These are phyloP conservation scores for Phenoliferia sp. DNA, from an alignment of 1,284 basidiomycete genomes.

Conservation along the genomic window DNA sequence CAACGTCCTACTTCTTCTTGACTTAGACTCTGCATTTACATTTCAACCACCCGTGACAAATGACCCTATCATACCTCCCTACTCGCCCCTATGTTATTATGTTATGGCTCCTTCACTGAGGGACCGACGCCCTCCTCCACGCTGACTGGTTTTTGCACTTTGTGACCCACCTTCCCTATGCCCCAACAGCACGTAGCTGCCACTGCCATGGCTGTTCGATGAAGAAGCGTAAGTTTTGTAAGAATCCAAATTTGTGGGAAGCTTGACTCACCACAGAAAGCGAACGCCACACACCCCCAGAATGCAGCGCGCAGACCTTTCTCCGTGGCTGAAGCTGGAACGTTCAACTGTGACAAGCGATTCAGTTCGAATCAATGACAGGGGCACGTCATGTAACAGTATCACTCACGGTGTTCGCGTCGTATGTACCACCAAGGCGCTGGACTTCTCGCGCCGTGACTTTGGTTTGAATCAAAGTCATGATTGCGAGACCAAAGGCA, in stretches of 20 bases:
- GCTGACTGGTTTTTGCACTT: too few species aligned
- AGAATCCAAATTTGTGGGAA: background rate
- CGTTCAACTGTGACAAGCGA: background rate
- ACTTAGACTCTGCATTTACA: too few species aligned
- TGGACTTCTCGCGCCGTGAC: slow-evolving; percentile 7
- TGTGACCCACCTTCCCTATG: background rate
- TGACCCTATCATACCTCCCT: too few species aligned
- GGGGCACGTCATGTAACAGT: background rate
- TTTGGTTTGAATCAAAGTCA: slow-evolving; percentile 17
- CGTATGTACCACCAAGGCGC: slow-evolving; percentile 5
- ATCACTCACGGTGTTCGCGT: slow-evolving; percentile 10
- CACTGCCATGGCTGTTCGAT: background rate
- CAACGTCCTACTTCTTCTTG: too few species aligned
- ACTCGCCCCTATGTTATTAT: too few species aligned
- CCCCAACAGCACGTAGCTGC: background rate
- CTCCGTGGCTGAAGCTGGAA: background rate
- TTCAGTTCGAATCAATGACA: background rate
- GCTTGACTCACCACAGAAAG: background rate
- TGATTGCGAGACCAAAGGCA: slow-evolving; percentile 17
- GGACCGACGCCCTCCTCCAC: too few species aligned
- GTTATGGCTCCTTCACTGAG: too few species aligned
- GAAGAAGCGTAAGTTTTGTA: background rate
- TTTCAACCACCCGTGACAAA: too few species aligned
- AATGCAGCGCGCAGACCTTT: background rate
- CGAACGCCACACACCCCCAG: background rate